Evolutionary conservation across 2,329 filamentous ascomycete genomes (phyloP), one percentile per base, ranked within the genome.

Genomic region (Colletotrichum noveboracense): DNA sequence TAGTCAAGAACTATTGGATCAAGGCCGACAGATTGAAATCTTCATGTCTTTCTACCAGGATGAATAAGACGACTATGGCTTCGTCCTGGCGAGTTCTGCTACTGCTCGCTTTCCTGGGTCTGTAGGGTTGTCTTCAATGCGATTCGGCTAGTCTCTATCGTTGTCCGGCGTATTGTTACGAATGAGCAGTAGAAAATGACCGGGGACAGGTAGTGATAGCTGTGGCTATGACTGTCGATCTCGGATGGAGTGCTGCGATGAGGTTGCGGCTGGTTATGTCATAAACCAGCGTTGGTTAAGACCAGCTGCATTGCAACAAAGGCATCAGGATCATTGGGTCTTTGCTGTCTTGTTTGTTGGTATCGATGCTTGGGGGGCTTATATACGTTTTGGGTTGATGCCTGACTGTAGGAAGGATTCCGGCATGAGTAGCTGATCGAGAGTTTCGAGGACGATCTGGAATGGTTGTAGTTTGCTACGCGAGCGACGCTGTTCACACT

Each of bases 1-100:
- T 0, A 6, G n/a, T 52, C 0, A 2, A 21, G 13, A 0, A 12
- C 0, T 1, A 4, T 10, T 48, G 18, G n/a, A 48, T 3, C 7
- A 21, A 0, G 10, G 43, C 43, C n/a, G 43, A 21, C 43, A 21
- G 38, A n/a, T 43, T 43, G 1, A n/a, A n/a, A 0, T n/a, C 36
- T 5, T n/a, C 3, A 2, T n/a, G 18, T 5, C 12, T 43, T 10
- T 43, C 38, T 0, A 43, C 5, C 5, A n/a, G 18, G 38, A 43
- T 43, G 18, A 6, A n/a, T n/a, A 43, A 48, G 18, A 48, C 43
- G 43, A 18, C 18, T 10, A 21, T 52, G 43, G 43, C 6, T 12
- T 21, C 43, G n/a, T 21, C 7, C n/a, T 52, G n/a, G n/a, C n/a
- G 1, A 52, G 1, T 52, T 0, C 10, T 52, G 10, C 43, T 52